These are phyloP conservation scores for Noccaea caerulescens DNA, from an alignment of 345 rosid genomes.

Conservation along the genomic window DNA sequence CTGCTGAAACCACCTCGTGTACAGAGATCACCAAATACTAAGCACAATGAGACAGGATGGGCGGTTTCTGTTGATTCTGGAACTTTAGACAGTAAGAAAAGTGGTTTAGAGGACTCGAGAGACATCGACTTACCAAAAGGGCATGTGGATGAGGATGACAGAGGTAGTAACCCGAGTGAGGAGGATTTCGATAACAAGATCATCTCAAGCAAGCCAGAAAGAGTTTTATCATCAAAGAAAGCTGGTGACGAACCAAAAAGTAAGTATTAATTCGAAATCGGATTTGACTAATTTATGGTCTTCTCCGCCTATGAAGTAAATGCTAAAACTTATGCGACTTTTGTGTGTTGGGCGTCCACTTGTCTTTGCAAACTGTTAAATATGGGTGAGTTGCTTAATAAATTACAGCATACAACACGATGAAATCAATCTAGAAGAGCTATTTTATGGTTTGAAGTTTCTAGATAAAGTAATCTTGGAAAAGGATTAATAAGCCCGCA, in stretches of 20 bases:
- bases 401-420: slow-evolving; percentile 12
- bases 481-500: neutral
- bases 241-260: slow-evolving; percentile 52
- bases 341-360: slow-evolving; percentile 8
- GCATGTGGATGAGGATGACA: slow-evolving; percentile 49
- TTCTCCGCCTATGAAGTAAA: neutral
- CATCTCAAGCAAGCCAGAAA: slow-evolving; percentile 52
- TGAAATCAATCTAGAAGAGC: slow-evolving; percentile 23
- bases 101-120: slow-evolving; percentile 42
- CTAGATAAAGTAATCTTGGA: neutral
- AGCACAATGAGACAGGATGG: slow-evolving; percentile 50
- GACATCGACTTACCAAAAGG: slow-evolving; percentile 44
- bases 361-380: slow-evolving; percentile 12
- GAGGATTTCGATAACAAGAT: slow-evolving; percentile 45
- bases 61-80: slow-evolving; percentile 52
- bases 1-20: slow-evolving; percentile 70
- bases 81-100: slow-evolving; percentile 37
- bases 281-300: slow-evolving; percentile 12
- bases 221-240: slow-evolving; percentile 48
- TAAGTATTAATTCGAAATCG: slow-evolving; percentile 45
- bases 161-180: slow-evolving; percentile 52
- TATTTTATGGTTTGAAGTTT: neutral
- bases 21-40: slow-evolving; percentile 56
- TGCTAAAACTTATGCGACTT: slow-evolving; percentile 6
- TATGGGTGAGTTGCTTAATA: neutral